Evolutionary conservation across 345 rosid species (phyloP).

Genomic region (Brassica juncea): DNA sequence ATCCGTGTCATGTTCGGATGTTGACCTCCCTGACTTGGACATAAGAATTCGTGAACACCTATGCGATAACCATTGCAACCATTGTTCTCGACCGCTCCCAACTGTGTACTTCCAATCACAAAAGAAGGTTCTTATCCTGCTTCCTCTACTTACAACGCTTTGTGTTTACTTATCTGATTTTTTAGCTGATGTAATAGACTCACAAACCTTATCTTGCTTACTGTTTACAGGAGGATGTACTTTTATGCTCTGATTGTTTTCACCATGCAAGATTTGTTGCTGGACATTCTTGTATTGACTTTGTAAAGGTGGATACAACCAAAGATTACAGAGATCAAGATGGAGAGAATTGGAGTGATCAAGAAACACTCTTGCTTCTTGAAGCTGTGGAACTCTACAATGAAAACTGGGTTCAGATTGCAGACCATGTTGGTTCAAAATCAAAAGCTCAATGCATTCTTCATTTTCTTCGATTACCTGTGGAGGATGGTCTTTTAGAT

Average conservation of each 20-base stretch:
- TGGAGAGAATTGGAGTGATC: slow-evolving; percentile 90
- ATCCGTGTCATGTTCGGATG: slow-evolving; percentile 49
- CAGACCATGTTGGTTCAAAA: slow-evolving; percentile 91
- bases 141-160: slow-evolving; percentile 11
- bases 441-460: slow-evolving; percentile 96
- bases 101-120: slow-evolving; percentile 76
- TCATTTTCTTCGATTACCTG: slow-evolving; percentile 86
- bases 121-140: slow-evolving; percentile 65
- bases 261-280: slow-evolving; percentile 81
- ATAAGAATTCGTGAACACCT: slow-evolving; percentile 82
- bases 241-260: slow-evolving; percentile 77
- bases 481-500: slow-evolving; percentile 84
- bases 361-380: slow-evolving; percentile 86
- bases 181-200: not conserved
- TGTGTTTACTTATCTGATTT: slow-evolving; percentile 15
- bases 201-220: slow-evolving; percentile 2
- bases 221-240: slow-evolving; percentile 64
- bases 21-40: slow-evolving; percentile 76
- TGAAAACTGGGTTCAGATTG: slow-evolving; percentile 90
- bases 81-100: slow-evolving; percentile 76
- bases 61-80: slow-evolving; percentile 70
- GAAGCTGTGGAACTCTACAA: slow-evolving; percentile 86
- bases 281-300: slow-evolving; percentile 92
- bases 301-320: slow-evolving; percentile 65
- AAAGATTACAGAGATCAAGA: slow-evolving; percentile 69